Conservation (phyloP, 1,284 basidiomycete species). For the Ganoderma sp. region DNA sequence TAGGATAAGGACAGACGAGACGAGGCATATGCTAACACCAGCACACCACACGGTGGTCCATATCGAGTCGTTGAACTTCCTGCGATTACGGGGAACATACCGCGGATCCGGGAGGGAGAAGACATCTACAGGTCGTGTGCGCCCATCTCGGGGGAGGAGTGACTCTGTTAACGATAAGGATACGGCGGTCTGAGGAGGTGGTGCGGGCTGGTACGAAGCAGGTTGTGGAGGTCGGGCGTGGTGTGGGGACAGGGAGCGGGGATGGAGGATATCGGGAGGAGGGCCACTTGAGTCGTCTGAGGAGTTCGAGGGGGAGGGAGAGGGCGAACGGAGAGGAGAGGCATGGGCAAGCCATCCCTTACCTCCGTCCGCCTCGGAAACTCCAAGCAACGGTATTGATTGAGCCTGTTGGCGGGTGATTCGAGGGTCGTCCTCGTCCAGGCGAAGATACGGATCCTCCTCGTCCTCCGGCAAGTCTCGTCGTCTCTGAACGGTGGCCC, state of each 20-base stretch:
- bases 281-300: slow-evolving; percentile 52
- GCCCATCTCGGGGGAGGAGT: slow-evolving; percentile 70
- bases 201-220: slow-evolving; percentile 39
- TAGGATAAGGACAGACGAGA: slow-evolving; percentile 68
- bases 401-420: slow-evolving; percentile 51
- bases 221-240: slow-evolving; percentile 33
- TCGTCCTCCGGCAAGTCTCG: slow-evolving; percentile 51
- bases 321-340: slow-evolving; percentile 54
- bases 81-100: slow-evolving; percentile 60
- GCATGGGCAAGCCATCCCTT: slow-evolving; percentile 77
- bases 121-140: slow-evolving; percentile 63
- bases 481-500: slow-evolving; percentile 38
- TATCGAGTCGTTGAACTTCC: slow-evolving; percentile 71
- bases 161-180: slow-evolving; percentile 75
- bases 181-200: slow-evolving; percentile 46
- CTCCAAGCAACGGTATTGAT: slow-evolving; percentile 57
- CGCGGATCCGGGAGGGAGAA: slow-evolving; percentile 79
- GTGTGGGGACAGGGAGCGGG: slow-evolving; percentile 38
- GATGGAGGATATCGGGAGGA: slow-evolving; percentile 45
- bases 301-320: slow-evolving; percentile 52
- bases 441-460: slow-evolving; percentile 76
- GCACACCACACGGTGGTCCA: slow-evolving; percentile 75
- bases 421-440: slow-evolving; percentile 60
- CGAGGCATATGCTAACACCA: slow-evolving; percentile 60
- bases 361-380: slow-evolving; percentile 46